Base-by-base conservation (phyloP, 1,139 yeast genomes). In the Komagataea norvegica region DNA sequence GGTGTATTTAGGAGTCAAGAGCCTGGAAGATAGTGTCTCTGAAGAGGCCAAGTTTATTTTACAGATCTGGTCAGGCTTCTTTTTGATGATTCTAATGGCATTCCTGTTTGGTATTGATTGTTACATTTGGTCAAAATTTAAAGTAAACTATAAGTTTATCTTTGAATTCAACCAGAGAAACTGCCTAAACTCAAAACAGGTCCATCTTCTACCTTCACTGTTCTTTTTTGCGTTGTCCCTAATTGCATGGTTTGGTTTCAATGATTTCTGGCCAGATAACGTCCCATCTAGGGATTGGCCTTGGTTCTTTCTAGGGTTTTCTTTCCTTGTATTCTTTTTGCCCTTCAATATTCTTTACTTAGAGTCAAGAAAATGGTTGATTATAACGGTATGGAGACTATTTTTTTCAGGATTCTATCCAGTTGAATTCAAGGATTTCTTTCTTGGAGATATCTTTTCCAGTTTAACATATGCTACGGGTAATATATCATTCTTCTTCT, bases 31-130 rank as follows among this genome's bases (percentile, higher is more conserved):
- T 8, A 61, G 65, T 1, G 56, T 59, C 3, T 55, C 74, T 13
- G 74, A 76, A 1, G 79, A 74, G 45, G 84, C 79, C 0, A 63
- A 61, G 33, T 80, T 62, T 43, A 56, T 89, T 41, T 60, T 91
- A 33, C 97, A 93, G 53, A 70, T 91, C 5, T 91, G 96, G 95
- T 96, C 81, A 6, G 97, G 97, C 1, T 87, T 87, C 57, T 75
- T 88, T 47, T 55, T 88, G 40, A 60, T 82, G 6, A 66, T 73
- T 30, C 51, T 88, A 14, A 70, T 82, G 53, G 62, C 79, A 11
- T 51, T 81, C 15, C 61, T 87, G 10, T 80, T 89, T 56, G 79
- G 80, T 8, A 43, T 84, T 27, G 79, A 85, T 56, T 76, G 93
- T 56, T 63, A 68, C 41, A 76, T 83, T 5, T 91, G 95, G 88